A percentile compares a stretch with the other conserved stretches of the same genome.
Evolutionary conservation across 2,329 filamentous ascomycete genomes (phyloP).

Genomic region (Rhynchosporium agropyri): DNA sequence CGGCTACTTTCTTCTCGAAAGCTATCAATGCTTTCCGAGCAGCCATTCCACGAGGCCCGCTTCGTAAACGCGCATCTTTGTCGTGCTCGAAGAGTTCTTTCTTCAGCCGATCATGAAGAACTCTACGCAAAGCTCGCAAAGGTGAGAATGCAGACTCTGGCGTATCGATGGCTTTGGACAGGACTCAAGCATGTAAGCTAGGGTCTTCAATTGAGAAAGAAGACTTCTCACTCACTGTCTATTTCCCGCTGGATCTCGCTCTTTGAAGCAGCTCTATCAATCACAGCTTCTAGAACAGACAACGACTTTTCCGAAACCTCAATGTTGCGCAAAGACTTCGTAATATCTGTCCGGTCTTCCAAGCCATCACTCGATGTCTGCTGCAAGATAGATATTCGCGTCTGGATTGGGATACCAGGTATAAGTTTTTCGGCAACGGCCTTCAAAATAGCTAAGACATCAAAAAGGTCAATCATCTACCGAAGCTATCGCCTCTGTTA

Average conservation of each 20-base stretch:
- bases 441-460: slow-evolving; percentile 62
- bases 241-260: slow-evolving; percentile 64
- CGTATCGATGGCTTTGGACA: slow-evolving; percentile 62
- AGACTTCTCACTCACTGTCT: slow-evolving; percentile 48
- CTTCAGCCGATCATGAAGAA: slow-evolving; percentile 64
- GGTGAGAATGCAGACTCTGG: slow-evolving; percentile 58
- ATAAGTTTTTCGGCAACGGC: slow-evolving; percentile 79
- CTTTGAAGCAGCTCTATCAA: slow-evolving; percentile 60
- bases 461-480: not conserved
- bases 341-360: slow-evolving; percentile 44
- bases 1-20: slow-evolving; percentile 67
- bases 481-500: no score
- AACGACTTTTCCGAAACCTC: slow-evolving; percentile 36
- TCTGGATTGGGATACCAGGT: slow-evolving; percentile 70
- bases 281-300: slow-evolving; percentile 68
- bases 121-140: slow-evolving; percentile 60
- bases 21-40: slow-evolving; percentile 74
- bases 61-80: slow-evolving; percentile 73
- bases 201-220: not conserved
- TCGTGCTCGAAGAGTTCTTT: slow-evolving; percentile 68
- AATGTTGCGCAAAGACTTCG: slow-evolving; percentile 16
- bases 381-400: slow-evolving; percentile 68
- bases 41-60: slow-evolving; percentile 72
- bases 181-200: slow-evolving; percentile 43
- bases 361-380: slow-evolving; percentile 54